Conservation (phyloP, 2,329 filamentous ascomycete species). For the Hymenoscyphus scutula region DNA sequence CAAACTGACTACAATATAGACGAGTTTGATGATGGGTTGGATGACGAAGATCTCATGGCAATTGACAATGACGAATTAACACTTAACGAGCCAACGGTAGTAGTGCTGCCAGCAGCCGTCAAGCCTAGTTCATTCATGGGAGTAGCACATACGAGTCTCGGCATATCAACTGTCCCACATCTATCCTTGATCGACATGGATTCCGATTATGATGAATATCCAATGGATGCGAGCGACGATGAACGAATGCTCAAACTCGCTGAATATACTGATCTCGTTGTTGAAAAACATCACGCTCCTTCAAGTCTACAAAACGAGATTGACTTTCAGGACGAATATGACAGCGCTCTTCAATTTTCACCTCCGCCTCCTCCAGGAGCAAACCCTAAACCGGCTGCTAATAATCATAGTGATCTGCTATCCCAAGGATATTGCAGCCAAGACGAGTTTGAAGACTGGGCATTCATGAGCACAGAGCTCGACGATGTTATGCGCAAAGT, state of each 20-base stretch:
- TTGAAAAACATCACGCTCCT: constrained; percentile 25
- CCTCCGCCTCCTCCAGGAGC: constrained; percentile 18
- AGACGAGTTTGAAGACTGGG: constrained; percentile 29
- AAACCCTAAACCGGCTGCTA: constrained; percentile 12
- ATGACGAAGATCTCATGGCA: constrained; percentile 30
- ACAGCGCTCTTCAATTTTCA: constrained; percentile 31
- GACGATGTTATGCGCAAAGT: constrained; percentile 5
- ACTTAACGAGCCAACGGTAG: not conserved
- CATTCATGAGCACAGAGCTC: constrained; percentile 20
- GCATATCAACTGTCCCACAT: not conserved
- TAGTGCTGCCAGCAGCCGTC: not conserved
- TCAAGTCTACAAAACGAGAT: constrained; percentile 21
- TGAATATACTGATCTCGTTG: constrained; percentile 12
- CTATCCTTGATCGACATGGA: not conserved
- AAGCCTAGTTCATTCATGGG: not conserved
- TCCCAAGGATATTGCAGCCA: not conserved
- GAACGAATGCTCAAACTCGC: constrained; percentile 29
- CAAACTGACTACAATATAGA: constrained; percentile 13
- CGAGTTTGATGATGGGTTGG: constrained; percentile 29
- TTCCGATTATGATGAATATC: constrained; percentile 4
- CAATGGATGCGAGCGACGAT: constrained; percentile 21
- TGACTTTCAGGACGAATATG: constrained; percentile 28
- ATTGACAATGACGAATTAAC: constrained; percentile 16
- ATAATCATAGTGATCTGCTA: constrained; percentile 16
- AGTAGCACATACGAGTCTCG: too few relatives aligned